A percentile compares a stretch with the other conserved stretches of the same genome.
Evolutionary conservation across 1,284 basidiomycete genomes (phyloP).

Genomic region (Sparassis latifolia): DNA sequence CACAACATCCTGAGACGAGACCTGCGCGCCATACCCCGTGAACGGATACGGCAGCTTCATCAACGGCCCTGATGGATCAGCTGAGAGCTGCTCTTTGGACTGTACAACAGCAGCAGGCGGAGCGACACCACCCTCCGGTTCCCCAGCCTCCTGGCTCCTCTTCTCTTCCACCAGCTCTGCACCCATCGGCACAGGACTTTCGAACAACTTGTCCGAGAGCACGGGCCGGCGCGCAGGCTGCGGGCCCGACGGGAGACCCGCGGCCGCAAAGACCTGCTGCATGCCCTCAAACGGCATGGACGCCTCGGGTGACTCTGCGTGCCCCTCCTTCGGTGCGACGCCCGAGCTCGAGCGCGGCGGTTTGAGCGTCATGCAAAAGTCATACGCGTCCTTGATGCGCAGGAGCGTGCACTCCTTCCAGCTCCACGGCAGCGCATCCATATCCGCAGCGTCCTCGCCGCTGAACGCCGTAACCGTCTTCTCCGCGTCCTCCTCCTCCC

Average conservation of each 20-base stretch:
- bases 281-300: slow-evolving; percentile 44
- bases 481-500: slow-evolving; percentile 73
- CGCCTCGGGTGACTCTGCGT: slow-evolving; percentile 20
- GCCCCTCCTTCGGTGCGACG: slow-evolving; percentile 25
- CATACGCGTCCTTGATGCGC: slow-evolving; percentile 71
- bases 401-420: slow-evolving; percentile 70
- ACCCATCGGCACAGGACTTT: slow-evolving; percentile 35
- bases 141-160: slow-evolving; percentile 14
- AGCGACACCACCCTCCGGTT: slow-evolving; percentile 33
- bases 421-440: slow-evolving; percentile 59
- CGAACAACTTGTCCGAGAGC: slow-evolving; percentile 57
- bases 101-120: slow-evolving; percentile 21
- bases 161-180: slow-evolving; percentile 7
- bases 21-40: slow-evolving; percentile 44
- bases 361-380: slow-evolving; percentile 64
- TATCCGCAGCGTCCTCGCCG: slow-evolving; percentile 35
- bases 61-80: slow-evolving; percentile 22
- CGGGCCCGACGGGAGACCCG: slow-evolving; percentile 49
- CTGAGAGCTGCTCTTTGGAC: slow-evolving; percentile 19
- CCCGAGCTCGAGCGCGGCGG: slow-evolving; percentile 28
- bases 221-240: slow-evolving; percentile 46
- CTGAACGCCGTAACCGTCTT: slow-evolving; percentile 42
- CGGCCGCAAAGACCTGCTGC: slow-evolving; percentile 63
- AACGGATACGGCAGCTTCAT: slow-evolving; percentile 56
- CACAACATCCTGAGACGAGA: slow-evolving; percentile 52